phyloP scores from a whole-genome alignment of 2,329 filamentous ascomycete species.

The Rutstroemia sydowiana region DNA sequence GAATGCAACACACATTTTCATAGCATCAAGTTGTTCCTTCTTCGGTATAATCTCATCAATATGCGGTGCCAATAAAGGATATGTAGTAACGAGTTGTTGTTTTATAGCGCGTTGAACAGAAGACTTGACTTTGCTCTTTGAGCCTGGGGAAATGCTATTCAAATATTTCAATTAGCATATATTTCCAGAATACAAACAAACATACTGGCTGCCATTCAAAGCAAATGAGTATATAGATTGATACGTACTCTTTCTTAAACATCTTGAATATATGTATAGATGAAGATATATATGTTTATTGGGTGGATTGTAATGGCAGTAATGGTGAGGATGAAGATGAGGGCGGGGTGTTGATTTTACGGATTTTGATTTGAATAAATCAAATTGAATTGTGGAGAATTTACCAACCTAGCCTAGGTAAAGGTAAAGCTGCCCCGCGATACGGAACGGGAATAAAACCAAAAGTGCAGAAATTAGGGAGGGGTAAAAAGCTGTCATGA shows the following conservation, averaged over 20 bases:
- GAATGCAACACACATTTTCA: constrained; percentile 68
- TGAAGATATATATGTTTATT: too few species aligned
- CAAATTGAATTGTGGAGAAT: constrained; percentile 7
- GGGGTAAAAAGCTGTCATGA: constrained; percentile 6
- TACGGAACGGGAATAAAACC: constrained; percentile 12
- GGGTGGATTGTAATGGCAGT: too few species aligned
- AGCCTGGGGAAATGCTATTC: constrained; percentile 61
- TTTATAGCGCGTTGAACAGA: constrained; percentile 85
- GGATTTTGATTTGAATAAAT: too few species aligned
- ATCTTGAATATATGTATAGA: too few species aligned
- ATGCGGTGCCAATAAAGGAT: constrained; percentile 76
- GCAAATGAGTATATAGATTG: too few species aligned
- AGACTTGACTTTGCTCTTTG: constrained; percentile 96
- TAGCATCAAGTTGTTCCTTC: constrained; percentile 80
- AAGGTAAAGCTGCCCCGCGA: constrained; percentile 24
- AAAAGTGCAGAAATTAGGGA: constrained; percentile 6
- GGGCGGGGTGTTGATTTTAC: too few species aligned
- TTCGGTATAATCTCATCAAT: constrained; percentile 95
- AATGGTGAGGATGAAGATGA: too few species aligned
- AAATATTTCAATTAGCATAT: too few species aligned
- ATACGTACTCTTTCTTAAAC: constrained; percentile 92
- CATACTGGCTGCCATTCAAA: too few species aligned
- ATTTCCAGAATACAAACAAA: too few species aligned
- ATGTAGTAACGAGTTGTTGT: constrained; percentile 72
- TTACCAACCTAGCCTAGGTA: too few species aligned